Conservation (phyloP, 2,329 filamentous ascomycete species). For the Ilyonectria robusta region DNA sequence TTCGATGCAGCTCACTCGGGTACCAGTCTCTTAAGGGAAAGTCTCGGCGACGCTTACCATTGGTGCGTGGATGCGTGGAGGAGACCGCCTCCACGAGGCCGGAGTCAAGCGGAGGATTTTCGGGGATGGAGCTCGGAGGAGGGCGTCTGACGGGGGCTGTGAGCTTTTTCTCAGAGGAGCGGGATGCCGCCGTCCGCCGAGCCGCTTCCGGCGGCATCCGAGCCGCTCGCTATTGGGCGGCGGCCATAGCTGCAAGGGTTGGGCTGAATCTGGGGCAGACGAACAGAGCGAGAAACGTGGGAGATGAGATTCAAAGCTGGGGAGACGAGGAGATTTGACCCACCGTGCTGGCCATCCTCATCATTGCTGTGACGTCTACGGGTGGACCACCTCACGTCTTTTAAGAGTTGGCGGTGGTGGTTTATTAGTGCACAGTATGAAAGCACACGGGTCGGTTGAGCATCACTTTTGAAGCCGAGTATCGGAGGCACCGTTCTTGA, state of each 20-base stretch:
- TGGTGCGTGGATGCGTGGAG: conserved; percentile 2
- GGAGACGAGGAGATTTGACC: conserved; percentile 12
- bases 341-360: not conserved
- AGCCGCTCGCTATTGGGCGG: conserved; percentile 1
- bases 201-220: conserved; percentile 17
- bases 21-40: not conserved
- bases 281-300: conserved; percentile 10
- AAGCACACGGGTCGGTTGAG: not conserved
- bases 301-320: conserved; percentile 13
- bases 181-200: conserved; percentile 25
- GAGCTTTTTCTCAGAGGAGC: not conserved
- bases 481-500: not conserved
- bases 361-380: not conserved
- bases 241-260: not conserved
- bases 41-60: conserved; percentile 12
- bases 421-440: not conserved
- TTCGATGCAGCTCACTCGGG: not conserved
- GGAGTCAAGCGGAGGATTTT: not conserved
- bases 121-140: conserved; percentile 6
- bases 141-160: not conserved
- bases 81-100: not conserved
- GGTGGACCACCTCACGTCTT: not conserved
- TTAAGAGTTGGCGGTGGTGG: not conserved
- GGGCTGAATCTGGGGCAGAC: conserved; percentile 18
- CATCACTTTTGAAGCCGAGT: not conserved